These are phyloP conservation scores for Epichloe gansuensis DNA, from an alignment of 2,329 filamentous ascomycete species.

Conservation along the genomic window DNA sequence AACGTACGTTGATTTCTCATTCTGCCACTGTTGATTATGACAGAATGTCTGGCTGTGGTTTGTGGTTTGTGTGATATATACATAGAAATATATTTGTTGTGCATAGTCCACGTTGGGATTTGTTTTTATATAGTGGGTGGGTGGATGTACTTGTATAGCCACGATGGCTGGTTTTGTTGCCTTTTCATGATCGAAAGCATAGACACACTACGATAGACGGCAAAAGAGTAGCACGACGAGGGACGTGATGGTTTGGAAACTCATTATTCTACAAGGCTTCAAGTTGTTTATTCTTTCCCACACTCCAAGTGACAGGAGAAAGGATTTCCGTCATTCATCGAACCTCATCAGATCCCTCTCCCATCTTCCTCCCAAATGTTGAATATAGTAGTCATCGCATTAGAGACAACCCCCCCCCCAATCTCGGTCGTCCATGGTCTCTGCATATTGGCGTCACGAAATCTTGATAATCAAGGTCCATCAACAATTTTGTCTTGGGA, in stretches of 20 bases:
- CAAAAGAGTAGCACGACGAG: not conserved
- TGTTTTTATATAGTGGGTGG: not conserved
- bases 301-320: not conserved
- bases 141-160: not conserved
- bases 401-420: not conserved
- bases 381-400: not conserved
- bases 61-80: too few species aligned
- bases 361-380: not conserved
- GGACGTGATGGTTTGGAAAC: not conserved
- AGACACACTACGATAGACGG: not conserved
- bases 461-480: not conserved
- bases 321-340: not conserved
- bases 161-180: not conserved
- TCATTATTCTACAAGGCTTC: not conserved
- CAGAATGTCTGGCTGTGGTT: too few species aligned
- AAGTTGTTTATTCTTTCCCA: not conserved
- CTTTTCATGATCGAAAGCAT: not conserved
- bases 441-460: not conserved
- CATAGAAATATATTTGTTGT: too few species aligned
- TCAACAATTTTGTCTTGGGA: not conserved
- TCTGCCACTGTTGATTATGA: too few species aligned
- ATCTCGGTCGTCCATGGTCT: not conserved
- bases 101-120: too few species aligned
- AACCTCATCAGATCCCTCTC: not conserved
- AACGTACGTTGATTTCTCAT: too few species aligned